A percentile compares a stretch with the other conserved stretches of the same genome.
Conservation (phyloP, 768 basidiomycete species). For the Symmetrospora coprosmae region DNA sequence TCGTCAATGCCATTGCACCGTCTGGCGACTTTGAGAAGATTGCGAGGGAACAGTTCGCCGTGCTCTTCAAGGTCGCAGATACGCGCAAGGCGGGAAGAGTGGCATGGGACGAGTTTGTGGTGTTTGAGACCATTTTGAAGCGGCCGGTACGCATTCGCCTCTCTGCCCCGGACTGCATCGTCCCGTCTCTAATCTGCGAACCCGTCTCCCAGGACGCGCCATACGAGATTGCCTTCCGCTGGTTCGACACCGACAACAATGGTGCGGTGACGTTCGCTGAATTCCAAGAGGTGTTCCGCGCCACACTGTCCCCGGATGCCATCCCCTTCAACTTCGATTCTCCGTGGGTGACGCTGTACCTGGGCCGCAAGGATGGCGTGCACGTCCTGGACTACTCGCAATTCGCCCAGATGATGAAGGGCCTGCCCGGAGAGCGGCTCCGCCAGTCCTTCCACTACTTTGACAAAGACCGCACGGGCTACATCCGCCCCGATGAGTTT, state of each 20-base stretch:
- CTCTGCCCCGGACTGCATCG: conserved; percentile 43
- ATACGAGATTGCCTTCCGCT: conserved; percentile 26
- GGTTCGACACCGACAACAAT: conserved; percentile 57
- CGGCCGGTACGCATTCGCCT: conserved; percentile 82
- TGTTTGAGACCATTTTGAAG: conserved; percentile 86
- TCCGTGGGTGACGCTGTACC: conserved; percentile 90
- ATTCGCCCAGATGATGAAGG: conserved; percentile 50
- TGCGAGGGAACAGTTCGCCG: conserved; percentile 69
- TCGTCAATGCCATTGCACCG: conserved; percentile 90
- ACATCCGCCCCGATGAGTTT: conserved; percentile 85
- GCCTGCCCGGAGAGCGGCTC: conserved; percentile 88
- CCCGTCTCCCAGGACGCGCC: neutral
- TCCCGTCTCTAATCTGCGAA: conserved; percentile 91
- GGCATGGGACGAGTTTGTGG: conserved; percentile 88
- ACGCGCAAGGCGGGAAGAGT: conserved; percentile 57
- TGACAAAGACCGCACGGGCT: conserved; percentile 76
- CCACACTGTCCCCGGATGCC: conserved; percentile 59
- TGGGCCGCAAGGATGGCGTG: conserved; percentile 73
- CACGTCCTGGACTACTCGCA: conserved; percentile 32
- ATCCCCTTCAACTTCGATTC: conserved; percentile 78
- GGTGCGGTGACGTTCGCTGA: conserved; percentile 86
- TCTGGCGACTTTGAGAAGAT: conserved; percentile 71
- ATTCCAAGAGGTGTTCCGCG: conserved; percentile 80
- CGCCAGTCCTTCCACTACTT: conserved; percentile 89
- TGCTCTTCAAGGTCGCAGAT: conserved; percentile 81